These are phyloP conservation scores for Francoa sonchifolia DNA, from an alignment of 441 rosid species.

Conservation along the genomic window DNA sequence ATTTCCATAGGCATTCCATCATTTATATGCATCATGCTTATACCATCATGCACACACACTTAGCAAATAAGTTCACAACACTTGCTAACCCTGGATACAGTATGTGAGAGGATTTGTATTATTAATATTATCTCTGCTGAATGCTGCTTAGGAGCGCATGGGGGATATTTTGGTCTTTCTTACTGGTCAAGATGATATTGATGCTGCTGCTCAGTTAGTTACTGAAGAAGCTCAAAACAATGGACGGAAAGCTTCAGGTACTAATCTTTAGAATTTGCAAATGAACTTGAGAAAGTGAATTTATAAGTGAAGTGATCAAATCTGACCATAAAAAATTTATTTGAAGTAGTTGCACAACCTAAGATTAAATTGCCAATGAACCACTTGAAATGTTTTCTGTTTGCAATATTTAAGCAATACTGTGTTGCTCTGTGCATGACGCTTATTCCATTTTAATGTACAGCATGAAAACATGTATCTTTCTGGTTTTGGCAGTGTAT, in stretches of 20 bases:
- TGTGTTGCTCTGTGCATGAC: neutral
- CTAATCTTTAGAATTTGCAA: constrained; percentile 3
- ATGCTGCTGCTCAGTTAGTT: constrained; percentile 53
- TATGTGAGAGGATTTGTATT: too few species aligned
- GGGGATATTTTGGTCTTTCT: constrained; percentile 91
- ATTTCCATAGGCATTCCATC: too few species aligned
- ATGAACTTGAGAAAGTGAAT: too few species aligned
- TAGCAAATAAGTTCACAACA: too few species aligned
- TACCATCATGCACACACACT: too few species aligned
- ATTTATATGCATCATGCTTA: too few species aligned
- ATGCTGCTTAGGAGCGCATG: constrained; percentile 55
- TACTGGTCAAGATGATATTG: constrained; percentile 97
- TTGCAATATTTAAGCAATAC: neutral
- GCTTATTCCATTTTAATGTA: neutral
- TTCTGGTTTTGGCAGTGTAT: constrained; percentile 1
- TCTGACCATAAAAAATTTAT: too few species aligned
- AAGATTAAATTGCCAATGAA: too few species aligned
- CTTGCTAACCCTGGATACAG: too few species aligned
- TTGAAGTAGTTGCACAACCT: constrained; percentile 1
- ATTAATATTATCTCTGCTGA: neutral
- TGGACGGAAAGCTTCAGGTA: constrained; percentile 62
- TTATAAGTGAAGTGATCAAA: too few species aligned
- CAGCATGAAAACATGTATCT: neutral
- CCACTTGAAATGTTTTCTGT: too few species aligned
- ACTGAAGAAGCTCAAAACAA: constrained; percentile 57